A percentile compares a stretch with the other conserved stretches of the same genome.
phyloP scores from a whole-genome alignment of 208 protist species.

The Acanthamoeba sp. region DNA sequence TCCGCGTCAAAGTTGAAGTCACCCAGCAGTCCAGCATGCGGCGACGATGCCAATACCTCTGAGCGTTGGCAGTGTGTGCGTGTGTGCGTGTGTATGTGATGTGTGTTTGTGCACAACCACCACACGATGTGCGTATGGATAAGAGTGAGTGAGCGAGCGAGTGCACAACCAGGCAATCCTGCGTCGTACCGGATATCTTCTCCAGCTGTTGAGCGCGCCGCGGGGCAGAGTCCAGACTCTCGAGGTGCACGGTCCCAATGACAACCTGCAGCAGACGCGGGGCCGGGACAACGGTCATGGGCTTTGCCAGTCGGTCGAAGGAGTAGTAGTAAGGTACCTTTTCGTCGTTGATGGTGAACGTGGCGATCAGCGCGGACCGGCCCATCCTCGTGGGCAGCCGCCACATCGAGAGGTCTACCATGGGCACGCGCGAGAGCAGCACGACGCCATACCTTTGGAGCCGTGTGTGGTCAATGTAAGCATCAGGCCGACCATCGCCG shows the following conservation, averaged over 20 bases:
- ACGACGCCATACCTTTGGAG: constrained; percentile 38
- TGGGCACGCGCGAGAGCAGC: constrained; percentile 23
- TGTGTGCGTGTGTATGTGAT: not conserved
- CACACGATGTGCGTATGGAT: no score
- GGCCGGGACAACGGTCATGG: no score
- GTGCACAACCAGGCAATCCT: no score
- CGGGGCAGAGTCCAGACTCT: constrained; percentile 35
- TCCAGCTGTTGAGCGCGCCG: not conserved
- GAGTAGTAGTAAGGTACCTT: not conserved
- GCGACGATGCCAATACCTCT: not conserved
- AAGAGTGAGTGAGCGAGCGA: no score
- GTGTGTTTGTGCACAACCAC: no score
- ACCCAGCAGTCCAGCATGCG: constrained; percentile 56
- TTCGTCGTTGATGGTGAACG: constrained; percentile 9
- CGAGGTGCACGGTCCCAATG: constrained; percentile 52
- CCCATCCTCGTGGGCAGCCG: constrained; percentile 24
- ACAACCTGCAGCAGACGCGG: not conserved
- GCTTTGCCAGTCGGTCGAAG: not conserved
- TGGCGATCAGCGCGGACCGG: not conserved
- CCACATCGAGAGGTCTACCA: constrained; percentile 21
- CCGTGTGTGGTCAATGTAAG: not conserved
- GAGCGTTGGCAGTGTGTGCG: not conserved
- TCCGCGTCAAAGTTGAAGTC: constrained; percentile 72
- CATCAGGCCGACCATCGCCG: no score
- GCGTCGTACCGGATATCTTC: not conserved